phyloP scores from a whole-genome alignment of 805 yeast species.

The Yueomyces sinensis region DNA sequence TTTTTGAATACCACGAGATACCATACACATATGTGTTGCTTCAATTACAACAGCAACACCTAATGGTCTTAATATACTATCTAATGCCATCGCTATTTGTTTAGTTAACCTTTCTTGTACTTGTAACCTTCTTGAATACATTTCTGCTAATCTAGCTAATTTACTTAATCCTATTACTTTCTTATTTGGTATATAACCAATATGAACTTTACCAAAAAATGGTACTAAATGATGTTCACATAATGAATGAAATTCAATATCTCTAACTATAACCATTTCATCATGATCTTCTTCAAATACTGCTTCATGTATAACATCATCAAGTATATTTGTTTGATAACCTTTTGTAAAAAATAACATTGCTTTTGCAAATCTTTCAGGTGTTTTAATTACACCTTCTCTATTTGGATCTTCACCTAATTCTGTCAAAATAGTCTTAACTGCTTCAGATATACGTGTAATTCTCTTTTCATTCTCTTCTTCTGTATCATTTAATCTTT shows the following conservation, averaged over 20 bases:
- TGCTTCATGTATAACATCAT: conserved; percentile 83
- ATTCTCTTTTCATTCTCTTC: conserved; percentile 59
- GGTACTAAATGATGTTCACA: conserved; percentile 99
- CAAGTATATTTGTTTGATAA: conserved; percentile 79
- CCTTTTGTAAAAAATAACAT: conserved; percentile 94
- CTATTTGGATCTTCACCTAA: conserved; percentile 84
- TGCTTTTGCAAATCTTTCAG: conserved; percentile 92
- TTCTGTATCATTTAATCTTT: conserved; percentile 52
- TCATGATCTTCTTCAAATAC: conserved; percentile 97
- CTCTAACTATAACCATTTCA: conserved; percentile 96
- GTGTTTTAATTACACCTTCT: conserved; percentile 88
- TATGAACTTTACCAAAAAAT: conserved; percentile 91
- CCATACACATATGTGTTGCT: conserved; percentile 99
- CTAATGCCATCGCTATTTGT: conserved; percentile 92
- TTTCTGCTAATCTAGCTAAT: conserved; percentile 89
- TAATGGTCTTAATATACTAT: conserved; percentile 81
- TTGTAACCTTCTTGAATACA: conserved; percentile 90
- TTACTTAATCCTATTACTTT: conserved; percentile 86
- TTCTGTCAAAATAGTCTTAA: conserved; percentile 56
- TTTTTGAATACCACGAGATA: conserved; percentile 92
- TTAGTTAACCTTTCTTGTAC: conserved; percentile 97
- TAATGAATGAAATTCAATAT: conserved; percentile 79
- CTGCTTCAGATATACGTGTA: conserved; percentile 72
- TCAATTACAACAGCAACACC: conserved; percentile 98
- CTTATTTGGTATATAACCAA: conserved; percentile 94